Conservation (phyloP, 768 basidiomycete genomes). For the Phylloporus arenicola region DNA sequence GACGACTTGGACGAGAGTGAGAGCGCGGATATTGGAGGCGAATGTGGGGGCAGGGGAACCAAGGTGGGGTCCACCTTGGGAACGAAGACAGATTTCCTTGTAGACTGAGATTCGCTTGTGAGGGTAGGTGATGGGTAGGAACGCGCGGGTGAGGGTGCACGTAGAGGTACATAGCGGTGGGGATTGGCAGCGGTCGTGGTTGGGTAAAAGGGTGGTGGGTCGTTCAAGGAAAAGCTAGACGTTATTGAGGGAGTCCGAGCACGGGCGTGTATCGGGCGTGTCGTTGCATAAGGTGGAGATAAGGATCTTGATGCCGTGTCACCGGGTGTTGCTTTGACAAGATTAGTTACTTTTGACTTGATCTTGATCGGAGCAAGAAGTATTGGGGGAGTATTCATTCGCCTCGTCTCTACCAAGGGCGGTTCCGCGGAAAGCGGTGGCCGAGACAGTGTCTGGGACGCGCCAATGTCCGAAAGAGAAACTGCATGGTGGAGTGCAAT, state of each 20-base stretch:
- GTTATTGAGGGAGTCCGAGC: constrained; percentile 29
- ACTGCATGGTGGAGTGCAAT: constrained; percentile 22
- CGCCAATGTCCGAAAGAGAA: constrained; percentile 18
- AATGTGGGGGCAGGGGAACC: constrained; percentile 61
- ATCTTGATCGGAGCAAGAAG: constrained; percentile 35
- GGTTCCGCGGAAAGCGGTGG: constrained; percentile 15
- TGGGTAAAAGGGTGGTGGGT: constrained; percentile 40
- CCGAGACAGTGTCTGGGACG: constrained; percentile 11
- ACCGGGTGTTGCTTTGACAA: constrained; percentile 33
- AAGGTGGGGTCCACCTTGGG: constrained; percentile 49
- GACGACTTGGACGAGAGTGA: constrained; percentile 75
- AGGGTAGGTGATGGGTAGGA: constrained; percentile 22
- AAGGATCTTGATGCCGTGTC: constrained; percentile 38
- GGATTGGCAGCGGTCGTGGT: constrained; percentile 60
- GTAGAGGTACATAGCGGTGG: constrained; percentile 44
- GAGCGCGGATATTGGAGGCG: constrained; percentile 64
- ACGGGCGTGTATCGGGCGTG: constrained; percentile 25
- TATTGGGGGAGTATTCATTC: constrained; percentile 14
- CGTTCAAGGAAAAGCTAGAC: constrained; percentile 22
- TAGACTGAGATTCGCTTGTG: constrained; percentile 20
- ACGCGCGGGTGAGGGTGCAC: constrained; percentile 32
- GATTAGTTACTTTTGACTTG: constrained; percentile 56
- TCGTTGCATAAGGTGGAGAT: constrained; percentile 30
- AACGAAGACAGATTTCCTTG: constrained; percentile 10
- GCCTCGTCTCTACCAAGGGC: constrained; percentile 6